phyloP scores from a whole-genome alignment of 805 yeast genomes.

The Candida pseudofarinosa region DNA sequence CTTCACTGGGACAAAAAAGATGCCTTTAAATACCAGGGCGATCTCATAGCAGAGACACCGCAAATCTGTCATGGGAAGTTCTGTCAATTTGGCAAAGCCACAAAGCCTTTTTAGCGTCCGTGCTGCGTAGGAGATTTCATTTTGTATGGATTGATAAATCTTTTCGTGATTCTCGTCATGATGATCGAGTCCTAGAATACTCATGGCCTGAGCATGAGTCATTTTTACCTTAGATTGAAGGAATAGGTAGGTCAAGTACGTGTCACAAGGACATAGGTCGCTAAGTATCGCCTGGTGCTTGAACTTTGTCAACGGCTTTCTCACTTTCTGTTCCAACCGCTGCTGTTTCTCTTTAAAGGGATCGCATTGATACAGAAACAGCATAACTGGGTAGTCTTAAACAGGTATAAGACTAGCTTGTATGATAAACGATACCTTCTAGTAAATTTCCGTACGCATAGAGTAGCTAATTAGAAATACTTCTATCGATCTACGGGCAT shows the following conservation, averaged over 20 bases:
- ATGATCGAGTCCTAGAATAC: slow-evolving; percentile 8
- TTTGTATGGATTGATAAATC: slow-evolving; percentile 6
- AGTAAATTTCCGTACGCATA: too few relatives aligned
- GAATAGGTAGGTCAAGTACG: slow-evolving; percentile 10
- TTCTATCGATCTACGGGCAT: too few relatives aligned
- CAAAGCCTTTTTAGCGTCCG: neutral
- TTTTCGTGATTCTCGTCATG: neutral
- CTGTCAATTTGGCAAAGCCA: slow-evolving; percentile 4
- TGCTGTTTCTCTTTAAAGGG: slow-evolving; percentile 4
- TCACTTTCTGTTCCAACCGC: neutral
- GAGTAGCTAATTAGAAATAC: too few relatives aligned
- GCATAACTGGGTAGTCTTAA: too few relatives aligned
- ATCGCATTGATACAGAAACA: slow-evolving; percentile 1
- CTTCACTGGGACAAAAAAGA: slow-evolving; percentile 22
- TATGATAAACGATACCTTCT: too few relatives aligned
- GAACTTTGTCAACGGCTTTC: neutral
- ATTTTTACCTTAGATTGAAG: slow-evolving; percentile 8
- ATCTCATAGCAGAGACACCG: slow-evolving; percentile 20
- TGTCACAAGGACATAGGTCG: slow-evolving; percentile 4
- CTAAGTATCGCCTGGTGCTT: neutral
- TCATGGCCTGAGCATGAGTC: slow-evolving; percentile 9
- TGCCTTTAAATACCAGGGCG: slow-evolving; percentile 17
- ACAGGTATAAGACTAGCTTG: too few relatives aligned
- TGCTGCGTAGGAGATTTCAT: neutral
- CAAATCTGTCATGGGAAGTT: slow-evolving; percentile 23